Evolutionary conservation across 805 yeast genomes (phyloP), one percentile per base, ranked within the genome.

Genomic region (Metschnikowia continentalis): DNA sequence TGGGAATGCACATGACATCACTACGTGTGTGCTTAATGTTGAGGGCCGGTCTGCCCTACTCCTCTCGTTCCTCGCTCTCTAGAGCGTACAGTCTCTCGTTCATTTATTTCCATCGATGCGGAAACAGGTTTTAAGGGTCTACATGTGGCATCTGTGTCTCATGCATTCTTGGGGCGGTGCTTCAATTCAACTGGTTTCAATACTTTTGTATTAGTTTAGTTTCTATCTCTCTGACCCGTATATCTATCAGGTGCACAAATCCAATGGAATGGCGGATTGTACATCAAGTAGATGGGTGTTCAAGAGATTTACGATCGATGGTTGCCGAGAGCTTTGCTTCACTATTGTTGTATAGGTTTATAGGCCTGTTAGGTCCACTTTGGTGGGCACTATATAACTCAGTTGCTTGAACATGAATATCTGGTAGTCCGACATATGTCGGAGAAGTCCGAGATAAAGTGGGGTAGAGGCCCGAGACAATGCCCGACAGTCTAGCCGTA

Each of bases 101-200:
- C 23, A 40, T 40, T 39, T 30, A 15, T 42, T 42, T 42, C 46
- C 37, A 32, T 42, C 13, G 30, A 14, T 19, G 26, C 38, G 46
- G 46, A 42, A 33, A 42, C 46, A 42, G 38, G 46, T 42, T 42
- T 40, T 15, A 33, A 42, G 46, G 46, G 46, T 32, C n/a, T 42
- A 33, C 32, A 42, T 42, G 46, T 6, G 46, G 46, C 46, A 35
- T 42, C 32, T 20, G 46, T 33, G 46, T 42, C 46, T 42, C 46
- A 32, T 35, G 35, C 35, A 40, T 10, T 39, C 22, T 32, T 22
- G 46, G 35, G 45, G 37, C 46, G 32, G 30, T 42, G 46, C 46
- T 33, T 42, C 46, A 42, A 17, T 42, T 42, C 46, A 42, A 42
- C 38, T 42, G 46, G 46, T 42, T 42, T 33, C 38, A 42, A 26